A percentile compares a stretch with the other conserved stretches of the same genome.
Evolutionary conservation across 805 yeast species (phyloP).

Genomic region (Candida gorgasii): DNA sequence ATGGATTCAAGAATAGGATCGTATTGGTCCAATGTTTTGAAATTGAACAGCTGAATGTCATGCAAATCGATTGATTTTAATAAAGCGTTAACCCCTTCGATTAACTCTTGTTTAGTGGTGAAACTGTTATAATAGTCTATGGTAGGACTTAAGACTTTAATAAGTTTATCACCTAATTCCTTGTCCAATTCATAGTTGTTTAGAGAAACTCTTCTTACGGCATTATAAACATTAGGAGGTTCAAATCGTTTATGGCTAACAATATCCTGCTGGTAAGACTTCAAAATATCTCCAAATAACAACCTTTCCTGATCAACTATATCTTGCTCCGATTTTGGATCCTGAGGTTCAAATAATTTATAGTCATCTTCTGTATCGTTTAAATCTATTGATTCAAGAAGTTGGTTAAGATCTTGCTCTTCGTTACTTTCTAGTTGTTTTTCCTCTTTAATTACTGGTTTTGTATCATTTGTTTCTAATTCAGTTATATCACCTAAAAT

Average conservation of each 20-base stretch:
- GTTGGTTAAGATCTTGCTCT: conserved; percentile 2
- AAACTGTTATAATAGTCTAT: conserved; percentile 1
- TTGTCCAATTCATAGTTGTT: conserved; percentile 6
- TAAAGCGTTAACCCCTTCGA: not conserved
- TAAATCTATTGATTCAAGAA: conserved; percentile 5
- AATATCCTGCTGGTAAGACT: conserved; percentile 19
- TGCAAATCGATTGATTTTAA: not conserved
- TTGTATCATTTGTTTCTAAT: conserved; percentile 1
- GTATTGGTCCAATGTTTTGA: conserved; percentile 7
- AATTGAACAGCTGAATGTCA: not conserved
- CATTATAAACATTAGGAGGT: not conserved
- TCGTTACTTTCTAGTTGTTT: not conserved
- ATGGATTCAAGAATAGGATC: conserved; percentile 21
- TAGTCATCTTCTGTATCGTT: conserved; percentile 7
- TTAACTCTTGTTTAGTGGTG: not conserved
- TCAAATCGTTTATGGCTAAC: conserved; percentile 9
- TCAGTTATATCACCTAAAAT: conserved; percentile 3
- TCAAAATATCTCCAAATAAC: conserved; percentile 26
- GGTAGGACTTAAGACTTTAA: conserved; percentile 1
- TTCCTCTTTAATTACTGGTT: no score
- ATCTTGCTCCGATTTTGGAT: conserved; percentile 5
- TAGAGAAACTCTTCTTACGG: not conserved
- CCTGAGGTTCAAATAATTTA: conserved; percentile 4
- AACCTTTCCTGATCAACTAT: conserved; percentile 23
- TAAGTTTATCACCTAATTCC: conserved; percentile 2